Conservation (phyloP, 139 green algal species). For the Cymbomonas tetramitiformis region DNA sequence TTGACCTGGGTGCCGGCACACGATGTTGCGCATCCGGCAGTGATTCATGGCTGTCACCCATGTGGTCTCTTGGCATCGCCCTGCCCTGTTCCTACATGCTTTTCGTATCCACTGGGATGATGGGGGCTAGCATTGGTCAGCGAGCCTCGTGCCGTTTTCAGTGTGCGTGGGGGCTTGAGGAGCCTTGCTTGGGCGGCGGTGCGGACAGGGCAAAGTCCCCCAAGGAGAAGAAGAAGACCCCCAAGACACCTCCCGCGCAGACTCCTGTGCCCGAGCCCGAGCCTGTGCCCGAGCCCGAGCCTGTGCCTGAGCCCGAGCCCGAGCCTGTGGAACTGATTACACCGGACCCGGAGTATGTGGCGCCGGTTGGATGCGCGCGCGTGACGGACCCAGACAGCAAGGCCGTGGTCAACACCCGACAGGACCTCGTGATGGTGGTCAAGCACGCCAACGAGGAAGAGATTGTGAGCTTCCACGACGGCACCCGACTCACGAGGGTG, state of each 20-base stretch:
- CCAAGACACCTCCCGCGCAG: not conserved
- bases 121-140: too few relatives aligned
- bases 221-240: not conserved
- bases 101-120: too few relatives aligned
- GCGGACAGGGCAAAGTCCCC: not conserved
- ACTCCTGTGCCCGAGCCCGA: not conserved
- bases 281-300: not conserved
- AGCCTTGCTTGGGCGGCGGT: too few relatives aligned
- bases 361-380: not conserved
- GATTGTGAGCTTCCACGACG: not conserved
- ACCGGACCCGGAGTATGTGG: not conserved
- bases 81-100: too few relatives aligned
- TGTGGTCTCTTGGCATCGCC: too few relatives aligned
- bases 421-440: not conserved
- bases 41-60: too few relatives aligned
- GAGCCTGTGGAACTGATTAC: not conserved
- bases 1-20: too few relatives aligned
- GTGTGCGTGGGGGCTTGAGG: too few relatives aligned
- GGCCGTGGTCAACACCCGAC: not conserved
- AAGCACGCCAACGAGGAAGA: not conserved
- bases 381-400: not conserved
- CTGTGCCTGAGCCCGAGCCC: not conserved
- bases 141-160: too few relatives aligned
- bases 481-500: not conserved
- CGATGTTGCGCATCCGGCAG: too few relatives aligned